A percentile compares a stretch with the other conserved stretches of the same genome.
Evolutionary conservation across 768 basidiomycete species (phyloP).

Genomic region (Chalciporus chontae): DNA sequence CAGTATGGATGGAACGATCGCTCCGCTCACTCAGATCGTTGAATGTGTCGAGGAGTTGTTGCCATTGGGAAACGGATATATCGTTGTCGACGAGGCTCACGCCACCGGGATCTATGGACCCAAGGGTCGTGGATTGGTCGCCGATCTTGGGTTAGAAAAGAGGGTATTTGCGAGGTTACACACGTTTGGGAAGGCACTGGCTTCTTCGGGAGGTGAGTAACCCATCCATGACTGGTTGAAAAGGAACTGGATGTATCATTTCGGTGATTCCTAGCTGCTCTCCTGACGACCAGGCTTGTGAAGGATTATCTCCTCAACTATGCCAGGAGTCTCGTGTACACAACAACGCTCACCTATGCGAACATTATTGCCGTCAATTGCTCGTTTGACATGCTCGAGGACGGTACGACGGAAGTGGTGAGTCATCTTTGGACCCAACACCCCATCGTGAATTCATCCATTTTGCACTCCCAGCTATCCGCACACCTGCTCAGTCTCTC

Average conservation of each 20-base stretch:
- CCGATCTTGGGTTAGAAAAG: slow-evolving; percentile 62
- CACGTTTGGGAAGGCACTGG: slow-evolving; percentile 93
- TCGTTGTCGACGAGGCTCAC: slow-evolving; percentile 93
- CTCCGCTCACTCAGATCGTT: slow-evolving; percentile 68
- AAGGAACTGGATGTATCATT: not conserved
- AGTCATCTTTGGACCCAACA: not conserved
- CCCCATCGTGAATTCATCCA: slow-evolving; percentile 23
- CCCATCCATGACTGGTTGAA: not conserved
- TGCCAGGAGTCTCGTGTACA: slow-evolving; percentile 88
- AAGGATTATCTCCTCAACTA: slow-evolving; percentile 89
- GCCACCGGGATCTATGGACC: slow-evolving; percentile 87
- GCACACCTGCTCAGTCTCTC: slow-evolving; percentile 21
- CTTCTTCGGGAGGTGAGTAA: slow-evolving; percentile 75
- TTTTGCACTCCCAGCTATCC: slow-evolving; percentile 29
- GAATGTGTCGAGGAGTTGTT: slow-evolving; percentile 58
- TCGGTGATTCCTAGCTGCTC: slow-evolving; percentile 50
- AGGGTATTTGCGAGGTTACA: slow-evolving; percentile 76
- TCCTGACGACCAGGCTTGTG: slow-evolving; percentile 68
- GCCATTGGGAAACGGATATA: slow-evolving; percentile 59
- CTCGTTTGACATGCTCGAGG: slow-evolving; percentile 74
- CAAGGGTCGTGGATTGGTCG: slow-evolving; percentile 71
- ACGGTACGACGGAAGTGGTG: slow-evolving; percentile 59
- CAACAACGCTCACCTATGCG: slow-evolving; percentile 76
- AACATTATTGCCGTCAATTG: slow-evolving; percentile 74
- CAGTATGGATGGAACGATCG: slow-evolving; percentile 94